Evolutionary conservation across 371 early-diverging fungal species (phyloP), one percentile per base, ranked within the genome.

Genomic region (Mortierella sp.): DNA sequence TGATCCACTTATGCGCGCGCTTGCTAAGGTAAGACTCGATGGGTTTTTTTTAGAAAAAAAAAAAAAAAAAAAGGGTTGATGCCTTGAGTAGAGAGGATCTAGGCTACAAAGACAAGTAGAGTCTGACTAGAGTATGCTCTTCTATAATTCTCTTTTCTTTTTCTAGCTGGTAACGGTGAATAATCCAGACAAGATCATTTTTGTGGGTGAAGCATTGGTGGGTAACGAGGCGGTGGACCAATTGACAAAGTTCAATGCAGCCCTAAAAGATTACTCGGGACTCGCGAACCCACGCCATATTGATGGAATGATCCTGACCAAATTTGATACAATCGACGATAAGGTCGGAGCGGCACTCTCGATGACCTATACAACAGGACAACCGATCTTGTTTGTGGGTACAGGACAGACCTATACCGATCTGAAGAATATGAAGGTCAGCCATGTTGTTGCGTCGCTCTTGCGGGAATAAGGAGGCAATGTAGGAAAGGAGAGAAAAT

Each of bases 331-430:
- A 2, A 97, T 99, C 60, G 99, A 98, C 83, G 99, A 99, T 83
- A 99, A 99, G 88, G 95, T 98, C 59, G 99, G 99, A 18, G 98
- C 99, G 19, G 99, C 99, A 0, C 81, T 99, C 46, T 94, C 96
- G n/a, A 96, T 98, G 99, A 94, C 97, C 7, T 96, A 93, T 77
- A 92, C 92, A 45, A 96, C 99, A 12, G 93, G 97, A 4, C 93
- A 97, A 79, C 99, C 99, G n/a, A 97, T 99, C 57, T 84, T 99
- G 65, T 99, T 99, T 90, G 96, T 99, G 16, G 99, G 99, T 30
- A 97, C 96, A 2, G 99, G 99, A 4, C 99, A 99, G 85, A 98
- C 98, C 4, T 99, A 99, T 82, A 95, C 96, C 11, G 99, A 99
- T 88, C 86, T 99, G 70, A 91, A 92, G 77, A 93, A 91, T 58